Evolutionary conservation across 805 yeast species (phyloP), one percentile per base, ranked within the genome.

Genomic region (Schizosaccharomyces osmophilus): DNA sequence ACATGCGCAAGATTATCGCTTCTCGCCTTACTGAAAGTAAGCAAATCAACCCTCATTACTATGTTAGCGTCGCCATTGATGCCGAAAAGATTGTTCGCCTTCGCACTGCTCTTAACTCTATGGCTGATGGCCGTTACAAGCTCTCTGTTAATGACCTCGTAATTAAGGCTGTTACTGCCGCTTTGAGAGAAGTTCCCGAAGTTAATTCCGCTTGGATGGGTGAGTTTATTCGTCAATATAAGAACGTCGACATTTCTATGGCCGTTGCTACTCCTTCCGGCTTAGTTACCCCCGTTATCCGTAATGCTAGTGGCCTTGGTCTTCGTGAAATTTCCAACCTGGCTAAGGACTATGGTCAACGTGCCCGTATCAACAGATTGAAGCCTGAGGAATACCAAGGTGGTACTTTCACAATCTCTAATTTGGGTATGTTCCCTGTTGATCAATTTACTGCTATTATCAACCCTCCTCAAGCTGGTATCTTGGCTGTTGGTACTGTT

Each of bases 181-280:
- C 99, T 62, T 80, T 85, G 63, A 78, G 78, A 73, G 82, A 90
- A 75, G 95, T 89, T 62, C 98, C 98, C 64, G 88, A 84, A 67
- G 95, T 83, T 66, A 93, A 93, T 78, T 81, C 96, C 29, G 85
- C 89, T 72, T 93, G 96, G 93, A 79, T 93, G 69, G 95, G 83
- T 72, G 74, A 79, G 48, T 84, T 90, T 69, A 87, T 93, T 67
- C 86, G 99, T 78, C 89, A 85, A 76, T 93, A 82, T 80, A 77
- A 78, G 69, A 84, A 81, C 69, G 97, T 90, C 62, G 99, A 93
- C 70, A 95, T 93, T 62, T 88, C 97, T 29, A 97, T 90, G 64
- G 99, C 99, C 51, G 99, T 93, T 65, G 93, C 98, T 64, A 93
- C 98, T 22, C 97, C 97, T 72, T 81, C 95, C 61, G 99, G 99